Base-by-base conservation (phyloP, 495 filamentous ascomycete genomes). In the Endocarpon pusillum region DNA sequence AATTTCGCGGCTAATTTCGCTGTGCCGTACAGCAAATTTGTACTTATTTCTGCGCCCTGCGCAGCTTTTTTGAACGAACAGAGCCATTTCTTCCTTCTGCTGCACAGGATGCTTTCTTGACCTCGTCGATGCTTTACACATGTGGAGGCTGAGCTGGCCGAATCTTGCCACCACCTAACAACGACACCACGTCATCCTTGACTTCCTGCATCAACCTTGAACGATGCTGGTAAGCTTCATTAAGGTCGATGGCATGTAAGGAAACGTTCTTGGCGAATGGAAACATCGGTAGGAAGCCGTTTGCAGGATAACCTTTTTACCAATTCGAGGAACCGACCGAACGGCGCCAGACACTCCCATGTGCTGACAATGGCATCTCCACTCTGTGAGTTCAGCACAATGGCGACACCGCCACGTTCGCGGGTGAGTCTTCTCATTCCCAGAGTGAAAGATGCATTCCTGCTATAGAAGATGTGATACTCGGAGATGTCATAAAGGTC, bases 351-450 rank as follows among this genome's bases (percentile, higher is more conserved):
- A 32, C 56, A 69, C 7, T 54, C 42, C 54, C 60, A 66, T 2
- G 58, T 54, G 3, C 43, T 58, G 3, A 45, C 55, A 0, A 69
- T 44, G 5, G 45, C 37, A n/a, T 69, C 58, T 0, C 62, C 59
- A 0, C 48, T 34, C 7, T 64, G 33, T 0, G 62, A 61, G 42
- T 71, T 73, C 7, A 75, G 44, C 2, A 74, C 53, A 3, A 67
- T 46, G 32, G 77, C 69, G 2, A 76, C 69, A 0, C 75, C 74
- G 1, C 47, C 35, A 1, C 57, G 58, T 0, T 56, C 38, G 0
- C n/a, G n/a, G n/a, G n/a, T n/a, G n/a, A 0, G 72, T 65, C 54
- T 8, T 8, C 12, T 8, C 8, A 25, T 25, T 8, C 23, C 23
- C 12, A 8, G 8, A 25, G 23, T 12, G 12, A 25, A 25, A 25